Conservation (phyloP, 805 yeast genomes). For the Candida adriatica region DNA sequence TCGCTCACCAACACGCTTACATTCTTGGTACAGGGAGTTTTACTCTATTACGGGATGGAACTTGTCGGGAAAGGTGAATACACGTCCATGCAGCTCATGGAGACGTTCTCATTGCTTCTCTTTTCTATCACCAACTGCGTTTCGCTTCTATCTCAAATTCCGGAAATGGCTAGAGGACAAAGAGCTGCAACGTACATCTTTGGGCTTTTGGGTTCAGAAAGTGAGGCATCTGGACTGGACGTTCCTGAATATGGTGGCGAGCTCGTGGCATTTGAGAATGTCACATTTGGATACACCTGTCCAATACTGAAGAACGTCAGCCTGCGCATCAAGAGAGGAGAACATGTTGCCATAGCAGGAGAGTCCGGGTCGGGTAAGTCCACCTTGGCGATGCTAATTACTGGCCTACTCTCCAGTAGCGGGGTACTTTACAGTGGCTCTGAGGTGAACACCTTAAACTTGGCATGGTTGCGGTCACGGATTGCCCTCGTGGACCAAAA, state of each 20-base stretch:
- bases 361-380: constrained; percentile 92
- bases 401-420: constrained; percentile 42
- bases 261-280: constrained; percentile 35
- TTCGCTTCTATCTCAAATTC: constrained; percentile 55
- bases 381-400: constrained; percentile 53
- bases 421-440: constrained; percentile 37
- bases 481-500: constrained; percentile 73
- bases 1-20: constrained; percentile 49
- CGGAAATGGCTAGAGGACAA: constrained; percentile 75
- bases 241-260: constrained; percentile 30
- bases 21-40: constrained; percentile 57
- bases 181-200: constrained; percentile 56
- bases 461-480: constrained; percentile 40
- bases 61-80: constrained; percentile 59
- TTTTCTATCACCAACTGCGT: constrained; percentile 67
- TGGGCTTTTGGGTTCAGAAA: constrained; percentile 31
- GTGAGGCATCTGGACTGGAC: no score
- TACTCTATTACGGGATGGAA: constrained; percentile 74
- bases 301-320: constrained; percentile 35
- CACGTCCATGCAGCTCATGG: constrained; percentile 48
- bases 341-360: constrained; percentile 67
- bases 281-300: constrained; percentile 44
- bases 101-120: constrained; percentile 63
- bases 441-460: constrained; percentile 40
- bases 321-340: constrained; percentile 37